These are phyloP conservation scores for Calonectria multiphialidica DNA, from an alignment of 2,329 filamentous ascomycete genomes.

Conservation along the genomic window DNA sequence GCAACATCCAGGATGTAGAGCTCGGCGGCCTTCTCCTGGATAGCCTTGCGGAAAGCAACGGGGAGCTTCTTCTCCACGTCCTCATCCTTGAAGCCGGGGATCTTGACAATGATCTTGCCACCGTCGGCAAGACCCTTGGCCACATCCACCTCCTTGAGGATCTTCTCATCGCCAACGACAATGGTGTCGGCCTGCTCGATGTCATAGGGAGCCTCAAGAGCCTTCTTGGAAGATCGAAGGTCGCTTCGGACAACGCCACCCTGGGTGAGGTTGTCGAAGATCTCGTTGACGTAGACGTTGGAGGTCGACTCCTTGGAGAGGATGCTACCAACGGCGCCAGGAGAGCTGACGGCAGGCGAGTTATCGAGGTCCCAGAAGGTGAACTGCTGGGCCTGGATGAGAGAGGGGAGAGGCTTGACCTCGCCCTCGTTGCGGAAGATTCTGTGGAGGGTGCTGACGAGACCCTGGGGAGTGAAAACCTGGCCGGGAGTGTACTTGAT, in stretches of 20 bases:
- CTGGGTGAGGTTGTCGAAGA: slow-evolving; percentile 73
- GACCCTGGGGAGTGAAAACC: slow-evolving; percentile 65
- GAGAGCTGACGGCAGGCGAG: slow-evolving; percentile 74
- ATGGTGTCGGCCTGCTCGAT: slow-evolving; percentile 83
- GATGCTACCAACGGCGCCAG: slow-evolving; percentile 68
- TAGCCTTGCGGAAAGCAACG: slow-evolving; percentile 74
- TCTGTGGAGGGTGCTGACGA: slow-evolving; percentile 64
- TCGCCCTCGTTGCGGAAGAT: slow-evolving; percentile 67
- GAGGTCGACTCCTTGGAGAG: slow-evolving; percentile 79
- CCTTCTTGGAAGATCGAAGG: slow-evolving; percentile 84
- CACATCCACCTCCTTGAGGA: slow-evolving; percentile 84
- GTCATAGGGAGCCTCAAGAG: slow-evolving; percentile 86
- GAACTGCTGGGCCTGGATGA: slow-evolving; percentile 81
- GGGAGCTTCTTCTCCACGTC: slow-evolving; percentile 91
- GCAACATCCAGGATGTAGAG: slow-evolving; percentile 83
- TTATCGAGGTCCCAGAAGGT: slow-evolving; percentile 93
- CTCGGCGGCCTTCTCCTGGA: slow-evolving; percentile 77
- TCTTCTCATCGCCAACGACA: slow-evolving; percentile 82
- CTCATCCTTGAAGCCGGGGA: slow-evolving; percentile 86
- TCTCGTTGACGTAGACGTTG: slow-evolving; percentile 72
- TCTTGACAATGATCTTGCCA: slow-evolving; percentile 80
- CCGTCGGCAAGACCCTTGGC: slow-evolving; percentile 76
- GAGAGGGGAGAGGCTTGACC: slow-evolving; percentile 53
- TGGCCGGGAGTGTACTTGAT: slow-evolving; percentile 87
- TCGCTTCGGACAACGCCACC: slow-evolving; percentile 89